phyloP scores from a whole-genome alignment of 1,284 basidiomycete genomes.

The Marasmius sp. region DNA sequence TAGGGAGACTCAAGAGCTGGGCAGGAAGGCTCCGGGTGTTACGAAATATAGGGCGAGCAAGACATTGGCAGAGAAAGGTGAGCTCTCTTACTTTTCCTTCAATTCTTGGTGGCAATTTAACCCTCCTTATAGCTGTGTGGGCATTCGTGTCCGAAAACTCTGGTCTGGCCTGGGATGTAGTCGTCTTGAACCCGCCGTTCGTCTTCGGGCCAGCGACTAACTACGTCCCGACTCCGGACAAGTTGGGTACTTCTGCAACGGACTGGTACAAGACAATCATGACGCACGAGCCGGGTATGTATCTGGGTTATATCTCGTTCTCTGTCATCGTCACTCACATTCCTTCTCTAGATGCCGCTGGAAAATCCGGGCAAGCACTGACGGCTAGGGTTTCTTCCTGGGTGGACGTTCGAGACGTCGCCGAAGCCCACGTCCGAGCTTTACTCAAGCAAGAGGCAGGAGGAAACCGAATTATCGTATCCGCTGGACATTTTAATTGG shows the following conservation, averaged over 20 bases:
- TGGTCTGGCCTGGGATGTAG: slow-evolving; percentile 40
- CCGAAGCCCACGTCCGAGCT: slow-evolving; percentile 49
- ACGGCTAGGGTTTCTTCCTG: slow-evolving; percentile 25
- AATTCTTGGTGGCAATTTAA: background rate
- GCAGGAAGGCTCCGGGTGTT: slow-evolving; percentile 32
- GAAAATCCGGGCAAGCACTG: slow-evolving; percentile 11
- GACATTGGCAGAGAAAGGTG: slow-evolving; percentile 45
- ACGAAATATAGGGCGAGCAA: slow-evolving; percentile 46
- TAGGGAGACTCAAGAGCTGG: slow-evolving; percentile 43
- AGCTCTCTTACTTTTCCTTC: background rate
- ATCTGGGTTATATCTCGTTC: too few species aligned
- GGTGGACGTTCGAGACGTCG: slow-evolving; percentile 63
- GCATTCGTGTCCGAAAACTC: slow-evolving; percentile 36
- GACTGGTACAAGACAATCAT: slow-evolving; percentile 25
- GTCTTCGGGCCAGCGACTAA: slow-evolving; percentile 38
- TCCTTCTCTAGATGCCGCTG: slow-evolving; percentile 3
- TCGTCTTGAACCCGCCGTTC: slow-evolving; percentile 42
- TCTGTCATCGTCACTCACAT: background rate
- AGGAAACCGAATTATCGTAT: slow-evolving; percentile 49
- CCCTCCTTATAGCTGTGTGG: slow-evolving; percentile 39
- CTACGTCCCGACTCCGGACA: slow-evolving; percentile 17
- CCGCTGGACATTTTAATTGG: slow-evolving; percentile 23
- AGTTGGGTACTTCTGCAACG: slow-evolving; percentile 26
- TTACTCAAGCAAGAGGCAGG: slow-evolving; percentile 47
- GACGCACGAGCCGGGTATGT: background rate